Conservation (phyloP, 2,329 filamentous ascomycete species). For the Leptographium wingfieldii region DNA sequence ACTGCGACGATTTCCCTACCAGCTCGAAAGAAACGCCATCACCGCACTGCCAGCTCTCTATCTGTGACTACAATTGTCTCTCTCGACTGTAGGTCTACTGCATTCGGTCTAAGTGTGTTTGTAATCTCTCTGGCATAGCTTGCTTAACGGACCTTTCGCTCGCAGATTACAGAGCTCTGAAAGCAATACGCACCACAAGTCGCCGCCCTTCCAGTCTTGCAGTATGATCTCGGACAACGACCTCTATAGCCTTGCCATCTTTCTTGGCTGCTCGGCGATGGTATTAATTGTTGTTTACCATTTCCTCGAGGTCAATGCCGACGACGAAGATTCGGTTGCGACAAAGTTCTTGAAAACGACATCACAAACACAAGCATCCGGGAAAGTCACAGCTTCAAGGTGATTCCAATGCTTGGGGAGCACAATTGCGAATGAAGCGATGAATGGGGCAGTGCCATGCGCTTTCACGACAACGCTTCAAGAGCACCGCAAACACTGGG, state of each 20-base stretch:
- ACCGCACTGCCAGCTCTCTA: not conserved
- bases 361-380: constrained; percentile 2
- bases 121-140: not conserved
- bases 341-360: constrained; percentile 3
- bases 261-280: constrained; percentile 83
- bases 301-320: constrained; percentile 90
- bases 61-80: not conserved
- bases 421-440: not conserved
- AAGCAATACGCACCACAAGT: not conserved
- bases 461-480: not conserved
- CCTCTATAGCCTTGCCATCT: constrained; percentile 83
- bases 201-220: not conserved
- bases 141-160: not conserved
- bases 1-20: not conserved
- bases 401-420: not conserved
- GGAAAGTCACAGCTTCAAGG: constrained; percentile 2
- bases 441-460: not conserved
- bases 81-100: not conserved
- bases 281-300: constrained; percentile 90
- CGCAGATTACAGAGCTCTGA: not conserved
- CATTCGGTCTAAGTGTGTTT: not conserved
- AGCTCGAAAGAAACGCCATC: not conserved
- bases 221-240: constrained; percentile 91
- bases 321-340: constrained; percentile 18
- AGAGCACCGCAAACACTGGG: not conserved